Percentiles rank a stretch among this genome's conserved stretches.
Conservation (phyloP, 208 protist species). For the Trypanosoma congolense region DNA sequence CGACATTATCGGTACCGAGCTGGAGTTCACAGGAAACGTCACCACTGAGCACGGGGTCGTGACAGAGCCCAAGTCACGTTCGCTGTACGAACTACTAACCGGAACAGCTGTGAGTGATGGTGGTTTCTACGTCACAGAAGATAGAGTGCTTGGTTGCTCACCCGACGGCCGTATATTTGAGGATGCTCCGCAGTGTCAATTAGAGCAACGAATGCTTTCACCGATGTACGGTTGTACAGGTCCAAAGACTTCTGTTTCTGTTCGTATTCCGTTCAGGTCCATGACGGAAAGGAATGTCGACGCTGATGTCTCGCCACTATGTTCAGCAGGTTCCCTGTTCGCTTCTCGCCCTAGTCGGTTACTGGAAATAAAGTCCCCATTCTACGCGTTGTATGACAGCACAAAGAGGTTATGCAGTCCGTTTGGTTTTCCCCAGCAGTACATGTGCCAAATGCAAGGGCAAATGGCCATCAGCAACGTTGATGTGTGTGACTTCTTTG, state of each 20-base stretch:
- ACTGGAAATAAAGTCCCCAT: conserved; percentile 88
- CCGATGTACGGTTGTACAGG: too few species aligned
- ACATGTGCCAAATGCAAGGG: conserved; percentile 89
- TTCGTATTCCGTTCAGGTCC: conserved; percentile 47
- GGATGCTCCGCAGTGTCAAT: neutral
- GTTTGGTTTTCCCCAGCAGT: conserved; percentile 81
- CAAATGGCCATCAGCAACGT: conserved; percentile 83
- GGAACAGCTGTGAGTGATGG: conserved; percentile 61
- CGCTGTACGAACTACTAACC: conserved; percentile 83
- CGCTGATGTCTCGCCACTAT: too few species aligned
- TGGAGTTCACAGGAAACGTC: conserved; percentile 79
- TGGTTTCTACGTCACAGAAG: conserved; percentile 69
- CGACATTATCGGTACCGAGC: conserved; percentile 64
- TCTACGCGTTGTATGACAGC: conserved; percentile 54
- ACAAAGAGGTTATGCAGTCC: conserved; percentile 35
- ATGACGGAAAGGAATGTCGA: conserved; percentile 16
- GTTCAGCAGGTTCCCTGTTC: too few species aligned
- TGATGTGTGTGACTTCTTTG: conserved; percentile 89
- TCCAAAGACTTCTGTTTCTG: conserved; percentile 2
- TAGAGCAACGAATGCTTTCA: too few species aligned
- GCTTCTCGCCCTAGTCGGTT: conserved; percentile 36
- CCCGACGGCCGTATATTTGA: conserved; percentile 74
- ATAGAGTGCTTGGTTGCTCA: conserved; percentile 70
- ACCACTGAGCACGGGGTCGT: conserved; percentile 71
- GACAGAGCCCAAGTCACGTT: conserved; percentile 75